Conservation (phyloP, 176 grass and related monocot species). For the Zoysia japonica region DNA sequence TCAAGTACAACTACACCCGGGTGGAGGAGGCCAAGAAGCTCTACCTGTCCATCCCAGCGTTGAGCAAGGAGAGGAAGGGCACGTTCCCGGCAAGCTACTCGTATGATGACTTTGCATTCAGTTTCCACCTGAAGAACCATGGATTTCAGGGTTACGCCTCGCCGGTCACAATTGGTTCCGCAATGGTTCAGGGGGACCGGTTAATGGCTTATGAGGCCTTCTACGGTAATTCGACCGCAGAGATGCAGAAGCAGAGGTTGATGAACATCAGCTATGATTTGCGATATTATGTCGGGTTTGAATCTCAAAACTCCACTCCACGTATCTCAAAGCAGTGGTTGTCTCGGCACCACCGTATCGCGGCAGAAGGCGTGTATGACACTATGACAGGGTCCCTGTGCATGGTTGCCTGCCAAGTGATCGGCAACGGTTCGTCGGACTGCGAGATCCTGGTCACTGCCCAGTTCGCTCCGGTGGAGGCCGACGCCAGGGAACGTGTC, state of each 20-base stretch:
- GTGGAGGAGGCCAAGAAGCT: conserved; percentile 38
- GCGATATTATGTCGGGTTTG: neutral
- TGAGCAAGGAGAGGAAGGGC: neutral
- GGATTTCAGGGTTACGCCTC: neutral
- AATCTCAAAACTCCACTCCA: neutral
- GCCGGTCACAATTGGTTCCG: conserved; percentile 44
- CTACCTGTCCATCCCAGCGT: neutral
- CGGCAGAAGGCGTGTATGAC: conserved; percentile 66
- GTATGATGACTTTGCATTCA: conserved; percentile 43
- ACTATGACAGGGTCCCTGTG: conserved; percentile 39
- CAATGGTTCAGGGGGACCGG: conserved; percentile 7
- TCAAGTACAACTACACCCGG: conserved; percentile 46
- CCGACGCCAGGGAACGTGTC: neutral
- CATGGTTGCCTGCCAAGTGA: conserved; percentile 49
- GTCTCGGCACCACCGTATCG: conserved; percentile 11
- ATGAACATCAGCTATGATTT: conserved; percentile 55
- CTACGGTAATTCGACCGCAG: neutral
- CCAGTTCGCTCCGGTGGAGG: conserved; percentile 37
- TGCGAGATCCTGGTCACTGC: conserved; percentile 46
- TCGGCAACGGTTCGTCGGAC: conserved; percentile 37
- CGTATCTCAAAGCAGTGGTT: neutral
- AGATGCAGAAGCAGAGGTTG: neutral
- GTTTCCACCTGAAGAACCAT: neutral
- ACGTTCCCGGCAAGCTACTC: conserved; percentile 40
- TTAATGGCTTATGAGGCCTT: neutral